A percentile compares a stretch with the other conserved stretches of the same genome.
Conservation (phyloP, 192 early-diverging fungal genomes). For the Allomyces arbusculus region DNA sequence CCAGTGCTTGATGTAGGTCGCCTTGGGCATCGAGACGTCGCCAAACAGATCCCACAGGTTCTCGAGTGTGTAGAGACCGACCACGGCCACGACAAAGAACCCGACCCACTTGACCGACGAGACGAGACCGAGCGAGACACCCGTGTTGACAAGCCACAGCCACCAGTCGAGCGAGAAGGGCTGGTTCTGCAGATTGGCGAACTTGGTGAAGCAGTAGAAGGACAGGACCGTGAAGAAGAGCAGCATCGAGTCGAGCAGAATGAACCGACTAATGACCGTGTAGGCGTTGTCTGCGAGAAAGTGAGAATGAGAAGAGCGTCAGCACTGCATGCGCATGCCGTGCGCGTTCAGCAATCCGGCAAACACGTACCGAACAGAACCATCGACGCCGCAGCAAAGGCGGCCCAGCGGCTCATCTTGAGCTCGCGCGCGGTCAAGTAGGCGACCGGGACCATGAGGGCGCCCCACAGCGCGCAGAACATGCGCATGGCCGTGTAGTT, state of each 20-base stretch:
- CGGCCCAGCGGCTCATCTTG: slow-evolving; percentile 39
- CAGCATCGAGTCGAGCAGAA: slow-evolving; percentile 87
- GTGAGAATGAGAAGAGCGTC: not conserved
- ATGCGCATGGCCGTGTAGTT: slow-evolving; percentile 77
- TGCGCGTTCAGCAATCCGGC: no score
- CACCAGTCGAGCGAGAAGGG: slow-evolving; percentile 78
- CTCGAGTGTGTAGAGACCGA: slow-evolving; percentile 79
- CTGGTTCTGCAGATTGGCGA: slow-evolving; percentile 51
- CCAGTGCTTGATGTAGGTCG: slow-evolving; percentile 60
- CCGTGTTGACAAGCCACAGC: slow-evolving; percentile 67
- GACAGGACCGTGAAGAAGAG: slow-evolving; percentile 61
- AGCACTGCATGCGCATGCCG: no score
- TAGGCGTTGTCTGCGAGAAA: slow-evolving; percentile 40
- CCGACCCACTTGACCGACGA: slow-evolving; percentile 95
- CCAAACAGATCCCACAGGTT: slow-evolving; percentile 82
- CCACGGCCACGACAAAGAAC: slow-evolving; percentile 68
- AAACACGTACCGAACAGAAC: slow-evolving; percentile 42
- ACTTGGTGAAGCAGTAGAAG: slow-evolving; percentile 43
- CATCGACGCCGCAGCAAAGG: slow-evolving; percentile 56
- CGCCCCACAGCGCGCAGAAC: slow-evolving; percentile 74
- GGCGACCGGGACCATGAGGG: slow-evolving; percentile 66
- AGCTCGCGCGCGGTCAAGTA: slow-evolving; percentile 69
- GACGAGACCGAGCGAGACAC: slow-evolving; percentile 67
- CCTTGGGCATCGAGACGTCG: slow-evolving; percentile 35
- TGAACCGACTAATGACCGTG: slow-evolving; percentile 65